phyloP scores from a whole-genome alignment of 1,139 yeast genomes.

The Wickerhamiella pararugosa region DNA sequence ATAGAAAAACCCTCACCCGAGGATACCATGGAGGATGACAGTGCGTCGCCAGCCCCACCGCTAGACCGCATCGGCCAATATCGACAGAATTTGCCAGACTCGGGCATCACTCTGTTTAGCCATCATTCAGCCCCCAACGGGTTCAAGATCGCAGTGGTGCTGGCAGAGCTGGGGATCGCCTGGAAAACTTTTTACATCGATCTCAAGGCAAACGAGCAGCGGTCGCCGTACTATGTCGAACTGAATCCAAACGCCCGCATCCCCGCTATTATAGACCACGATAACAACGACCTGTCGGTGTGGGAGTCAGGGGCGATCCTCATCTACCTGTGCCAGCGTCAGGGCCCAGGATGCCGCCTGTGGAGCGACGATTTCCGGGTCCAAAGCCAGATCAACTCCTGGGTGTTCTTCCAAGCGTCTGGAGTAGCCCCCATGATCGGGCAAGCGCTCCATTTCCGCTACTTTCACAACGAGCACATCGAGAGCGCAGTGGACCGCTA shows the following conservation, averaged over 20 bases:
- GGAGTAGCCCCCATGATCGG: constrained; percentile 99
- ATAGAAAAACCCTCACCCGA: neutral
- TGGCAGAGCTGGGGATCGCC: constrained; percentile 66
- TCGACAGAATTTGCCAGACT: constrained; percentile 63
- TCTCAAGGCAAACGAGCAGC: constrained; percentile 76
- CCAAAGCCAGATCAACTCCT: constrained; percentile 73
- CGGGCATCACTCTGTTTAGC: constrained; percentile 75
- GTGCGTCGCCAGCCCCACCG: neutral
- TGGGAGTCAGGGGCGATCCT: constrained; percentile 95
- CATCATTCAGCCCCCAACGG: constrained; percentile 95
- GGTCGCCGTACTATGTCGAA: constrained; percentile 84
- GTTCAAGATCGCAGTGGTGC: constrained; percentile 82
- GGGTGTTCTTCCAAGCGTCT: constrained; percentile 90
- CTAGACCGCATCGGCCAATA: constrained; percentile 48
- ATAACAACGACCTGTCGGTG: constrained; percentile 58
- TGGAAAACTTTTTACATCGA: constrained; percentile 79
- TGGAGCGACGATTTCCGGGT: constrained; percentile 73
- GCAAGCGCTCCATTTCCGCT: constrained; percentile 85
- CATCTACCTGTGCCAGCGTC: constrained; percentile 58
- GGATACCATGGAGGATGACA: constrained; percentile 3
- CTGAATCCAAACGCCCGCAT: constrained; percentile 91
- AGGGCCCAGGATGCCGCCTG: constrained; percentile 46
- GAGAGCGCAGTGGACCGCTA: constrained; percentile 85
- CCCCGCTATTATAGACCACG: constrained; percentile 86
- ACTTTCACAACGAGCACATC: constrained; percentile 76